Evolutionary conservation across 129 eudicot genomes (phyloP).

Genomic region (Chrysanthemum seticuspe): DNA sequence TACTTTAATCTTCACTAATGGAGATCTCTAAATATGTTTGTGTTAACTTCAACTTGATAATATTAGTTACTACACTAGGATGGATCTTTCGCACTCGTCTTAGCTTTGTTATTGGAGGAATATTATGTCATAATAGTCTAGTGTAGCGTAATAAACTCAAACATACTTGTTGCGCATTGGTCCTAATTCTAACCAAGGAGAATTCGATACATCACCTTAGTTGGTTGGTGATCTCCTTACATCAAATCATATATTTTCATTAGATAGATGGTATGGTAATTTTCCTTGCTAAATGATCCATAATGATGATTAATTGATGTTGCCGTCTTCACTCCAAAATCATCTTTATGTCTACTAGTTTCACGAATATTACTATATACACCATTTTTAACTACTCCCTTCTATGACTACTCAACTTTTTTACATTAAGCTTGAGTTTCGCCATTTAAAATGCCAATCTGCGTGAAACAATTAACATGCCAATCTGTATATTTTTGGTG

Average conservation of each 20-base stretch:
- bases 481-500: neutral
- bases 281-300: neutral
- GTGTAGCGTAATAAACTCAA: no score
- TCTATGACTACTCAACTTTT: neutral
- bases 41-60: no score
- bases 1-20: constrained; percentile 17
- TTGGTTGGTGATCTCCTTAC: no score
- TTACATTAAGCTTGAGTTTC: constrained; percentile 4
- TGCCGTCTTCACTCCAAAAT: neutral
- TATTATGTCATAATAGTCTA: no score
- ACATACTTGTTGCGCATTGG: no score
- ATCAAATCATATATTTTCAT: no score
- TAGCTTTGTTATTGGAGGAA: no score
- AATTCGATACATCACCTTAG: no score
- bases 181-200: no score
- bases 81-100: no score
- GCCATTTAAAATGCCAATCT: constrained; percentile 11
- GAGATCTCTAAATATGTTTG: no score
- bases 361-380: neutral
- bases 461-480: constrained; percentile 10
- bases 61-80: no score
- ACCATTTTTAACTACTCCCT: neutral
- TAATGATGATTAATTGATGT: neutral
- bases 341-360: neutral
- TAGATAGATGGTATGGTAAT: neutral